phyloP scores from a whole-genome alignment of 1,139 yeast genomes.

The Yamadazyma blattariae region DNA sequence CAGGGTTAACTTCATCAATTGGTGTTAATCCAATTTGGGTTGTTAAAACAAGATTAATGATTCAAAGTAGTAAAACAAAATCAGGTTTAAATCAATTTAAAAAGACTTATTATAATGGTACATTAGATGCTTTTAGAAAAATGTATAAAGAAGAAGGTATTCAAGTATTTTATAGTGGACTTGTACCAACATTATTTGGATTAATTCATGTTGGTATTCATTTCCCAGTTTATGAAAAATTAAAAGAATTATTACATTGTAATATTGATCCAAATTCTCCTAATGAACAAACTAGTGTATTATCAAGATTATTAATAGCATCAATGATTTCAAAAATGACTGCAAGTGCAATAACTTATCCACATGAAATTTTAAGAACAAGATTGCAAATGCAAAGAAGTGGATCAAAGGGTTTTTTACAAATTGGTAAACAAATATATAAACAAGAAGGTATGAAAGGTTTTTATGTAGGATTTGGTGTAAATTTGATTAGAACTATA shows the following conservation, averaged over 20 bases:
- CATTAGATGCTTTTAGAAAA: conserved; percentile 75
- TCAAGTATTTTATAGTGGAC: conserved; percentile 82
- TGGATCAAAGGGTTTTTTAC: conserved; percentile 7
- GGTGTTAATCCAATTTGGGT: conserved; percentile 97
- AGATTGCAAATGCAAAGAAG: conserved; percentile 66
- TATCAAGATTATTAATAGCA: conserved; percentile 57
- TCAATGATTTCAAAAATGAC: conserved; percentile 83
- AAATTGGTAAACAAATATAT: conserved; percentile 43
- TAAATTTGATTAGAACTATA: conserved; percentile 85
- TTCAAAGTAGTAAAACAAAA: conserved; percentile 56
- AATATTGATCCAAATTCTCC: conserved; percentile 13
- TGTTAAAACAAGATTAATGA: conserved; percentile 89
- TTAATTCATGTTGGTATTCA: conserved; percentile 93
- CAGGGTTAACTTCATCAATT: conserved; percentile 86
- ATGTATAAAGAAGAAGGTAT: conserved; percentile 83
- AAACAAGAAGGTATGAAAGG: conserved; percentile 74
- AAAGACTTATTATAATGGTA: conserved; percentile 59
- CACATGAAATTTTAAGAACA: conserved; percentile 93
- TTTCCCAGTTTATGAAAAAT: conserved; percentile 89
- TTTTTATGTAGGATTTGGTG: conserved; percentile 85
- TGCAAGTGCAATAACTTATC: conserved; percentile 88
- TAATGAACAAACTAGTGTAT: conserved; percentile 25
- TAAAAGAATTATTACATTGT: conserved; percentile 53
- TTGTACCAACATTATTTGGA: conserved; percentile 88
- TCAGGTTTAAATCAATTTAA: conserved; percentile 30